Evolutionary conservation across 345 rosid genomes (phyloP).

Genomic region (Bretschneidera sinensis): DNA sequence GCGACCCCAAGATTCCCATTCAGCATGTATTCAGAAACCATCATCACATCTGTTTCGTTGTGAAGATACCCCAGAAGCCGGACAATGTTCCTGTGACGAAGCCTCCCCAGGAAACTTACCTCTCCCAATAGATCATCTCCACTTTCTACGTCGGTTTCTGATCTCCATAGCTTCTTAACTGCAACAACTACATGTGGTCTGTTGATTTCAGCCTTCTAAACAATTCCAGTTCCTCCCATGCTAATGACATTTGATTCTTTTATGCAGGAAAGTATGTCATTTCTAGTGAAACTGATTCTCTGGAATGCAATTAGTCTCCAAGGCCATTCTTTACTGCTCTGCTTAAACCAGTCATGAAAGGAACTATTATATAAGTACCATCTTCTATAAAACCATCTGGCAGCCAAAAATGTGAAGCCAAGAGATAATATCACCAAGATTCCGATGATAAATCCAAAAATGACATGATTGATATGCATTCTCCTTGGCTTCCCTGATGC

Average conservation of each 20-base stretch:
- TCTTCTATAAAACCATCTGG: constrained; percentile 54
- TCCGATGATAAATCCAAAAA: constrained; percentile 53
- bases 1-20: constrained; percentile 80
- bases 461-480: constrained; percentile 44
- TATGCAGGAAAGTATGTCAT: constrained; percentile 64
- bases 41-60: constrained; percentile 71
- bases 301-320: constrained; percentile 90
- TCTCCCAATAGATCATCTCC: constrained; percentile 63
- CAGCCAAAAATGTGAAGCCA: constrained; percentile 42
- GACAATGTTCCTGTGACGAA: constrained; percentile 81
- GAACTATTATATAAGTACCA: constrained; percentile 67
- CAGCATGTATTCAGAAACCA: constrained; percentile 79
- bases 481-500: constrained; percentile 23
- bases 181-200: constrained; percentile 61
- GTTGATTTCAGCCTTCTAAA: constrained; percentile 81
- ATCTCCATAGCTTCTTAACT: constrained; percentile 87
- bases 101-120: constrained; percentile 71
- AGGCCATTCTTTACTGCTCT: constrained; percentile 74
- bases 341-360: constrained; percentile 47
- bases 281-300: constrained; percentile 61
- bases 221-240: constrained; percentile 92
- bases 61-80: constrained; percentile 73
- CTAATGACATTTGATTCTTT: constrained; percentile 78
- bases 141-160: constrained; percentile 48
- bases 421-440: constrained; percentile 41